Percentiles rank a stretch among this genome's conserved stretches.
These are phyloP conservation scores for Pythium dissotocum DNA, from an alignment of 352 stramenopile genomes.

Conservation along the genomic window DNA sequence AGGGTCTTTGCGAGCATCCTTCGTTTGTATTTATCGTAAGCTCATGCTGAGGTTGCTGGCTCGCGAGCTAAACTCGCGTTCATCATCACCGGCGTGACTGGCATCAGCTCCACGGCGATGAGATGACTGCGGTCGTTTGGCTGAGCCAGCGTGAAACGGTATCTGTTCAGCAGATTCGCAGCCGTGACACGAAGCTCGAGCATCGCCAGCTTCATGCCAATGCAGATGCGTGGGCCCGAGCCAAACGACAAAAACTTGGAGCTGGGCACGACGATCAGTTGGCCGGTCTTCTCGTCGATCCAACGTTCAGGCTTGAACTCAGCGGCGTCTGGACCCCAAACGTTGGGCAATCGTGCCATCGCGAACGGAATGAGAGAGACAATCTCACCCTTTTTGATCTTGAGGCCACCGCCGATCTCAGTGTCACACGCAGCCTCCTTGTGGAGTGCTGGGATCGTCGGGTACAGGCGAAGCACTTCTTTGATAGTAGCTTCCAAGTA, in stretches of 20 bases:
- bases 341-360: conserved; percentile 27
- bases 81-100: conserved; percentile 1
- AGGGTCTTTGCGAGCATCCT: no score
- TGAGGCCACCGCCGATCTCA: conserved; percentile 32
- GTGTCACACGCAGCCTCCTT: conserved; percentile 61
- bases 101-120: conserved; percentile 12
- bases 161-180: conserved; percentile 16
- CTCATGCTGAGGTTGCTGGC: no score
- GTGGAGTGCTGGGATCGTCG: conserved; percentile 47
- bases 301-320: conserved; percentile 37
- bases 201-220: conserved; percentile 33
- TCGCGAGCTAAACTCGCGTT: background rate
- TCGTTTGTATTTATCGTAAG: no score
- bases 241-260: conserved; percentile 43
- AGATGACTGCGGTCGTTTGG: conserved; percentile 10
- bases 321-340: conserved; percentile 18
- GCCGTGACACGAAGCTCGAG: conserved; percentile 14
- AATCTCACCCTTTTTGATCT: conserved; percentile 21
- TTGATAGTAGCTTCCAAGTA: conserved; percentile 58
- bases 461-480: conserved; percentile 67
- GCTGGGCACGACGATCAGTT: conserved; percentile 5
- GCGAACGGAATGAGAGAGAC: conserved; percentile 32
- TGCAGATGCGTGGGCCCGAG: conserved; percentile 41
- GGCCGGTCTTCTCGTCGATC: conserved; percentile 29
- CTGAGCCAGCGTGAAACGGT: conserved; percentile 8